These are phyloP conservation scores for Ceratonia siliqua DNA, from an alignment of 306 rosid genomes.

Conservation along the genomic window DNA sequence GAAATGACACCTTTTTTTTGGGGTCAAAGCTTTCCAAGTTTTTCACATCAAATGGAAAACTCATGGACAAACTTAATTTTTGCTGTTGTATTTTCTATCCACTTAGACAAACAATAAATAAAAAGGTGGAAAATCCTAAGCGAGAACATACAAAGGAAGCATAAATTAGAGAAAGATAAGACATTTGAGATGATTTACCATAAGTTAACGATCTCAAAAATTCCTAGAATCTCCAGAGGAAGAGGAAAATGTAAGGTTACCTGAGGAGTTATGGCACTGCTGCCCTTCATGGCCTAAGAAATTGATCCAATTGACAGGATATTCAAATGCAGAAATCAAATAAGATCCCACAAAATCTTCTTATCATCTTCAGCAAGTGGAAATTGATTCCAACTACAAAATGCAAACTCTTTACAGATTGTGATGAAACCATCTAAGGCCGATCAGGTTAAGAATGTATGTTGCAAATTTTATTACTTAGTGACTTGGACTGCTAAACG, in stretches of 20 bases:
- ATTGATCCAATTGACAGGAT: conserved; percentile 1
- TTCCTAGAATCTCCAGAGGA: not conserved
- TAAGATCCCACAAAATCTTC: conserved; percentile 11
- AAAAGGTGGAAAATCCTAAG: not conserved
- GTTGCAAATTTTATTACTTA: conserved; percentile 15
- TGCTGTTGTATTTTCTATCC: not conserved
- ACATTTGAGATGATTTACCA: conserved; percentile 2
- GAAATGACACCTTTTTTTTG: too few relatives aligned
- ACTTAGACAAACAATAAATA: not conserved
- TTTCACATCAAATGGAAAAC: not conserved
- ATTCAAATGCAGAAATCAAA: not conserved
- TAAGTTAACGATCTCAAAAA: not conserved
- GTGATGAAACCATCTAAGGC: not conserved
- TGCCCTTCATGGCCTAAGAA: not conserved
- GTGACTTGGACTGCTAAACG: conserved; percentile 29
- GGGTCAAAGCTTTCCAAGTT: too few relatives aligned
- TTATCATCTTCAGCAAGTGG: not conserved
- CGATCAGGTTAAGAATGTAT: not conserved
- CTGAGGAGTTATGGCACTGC: not conserved
- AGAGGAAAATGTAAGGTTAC: conserved; percentile 11
- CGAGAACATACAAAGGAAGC: not conserved
- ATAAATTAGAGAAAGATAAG: not conserved
- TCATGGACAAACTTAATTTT: not conserved
- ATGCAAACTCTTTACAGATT: conserved; percentile 1
- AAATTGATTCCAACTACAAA: conserved; percentile 8